These are phyloP conservation scores for Starmera amethionina DNA, from an alignment of 805 yeast genomes.

Conservation along the genomic window DNA sequence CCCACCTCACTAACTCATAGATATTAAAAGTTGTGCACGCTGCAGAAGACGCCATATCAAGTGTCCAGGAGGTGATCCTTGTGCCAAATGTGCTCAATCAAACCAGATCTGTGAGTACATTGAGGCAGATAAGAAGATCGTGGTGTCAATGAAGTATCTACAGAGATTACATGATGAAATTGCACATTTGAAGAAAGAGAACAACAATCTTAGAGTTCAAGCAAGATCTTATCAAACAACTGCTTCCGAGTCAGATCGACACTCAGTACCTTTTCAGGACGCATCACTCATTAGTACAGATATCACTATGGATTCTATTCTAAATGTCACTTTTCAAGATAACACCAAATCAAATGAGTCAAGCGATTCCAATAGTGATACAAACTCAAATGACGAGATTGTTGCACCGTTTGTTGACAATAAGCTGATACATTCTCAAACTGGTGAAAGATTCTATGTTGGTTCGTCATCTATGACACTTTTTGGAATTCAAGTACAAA, in stretches of 20 bases:
- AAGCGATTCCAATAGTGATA: not conserved
- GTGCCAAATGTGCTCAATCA: slow-evolving; percentile 49
- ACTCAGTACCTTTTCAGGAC: slow-evolving; percentile 4
- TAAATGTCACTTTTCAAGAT: slow-evolving; percentile 1
- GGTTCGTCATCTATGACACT: slow-evolving; percentile 80
- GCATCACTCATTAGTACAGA: not conserved
- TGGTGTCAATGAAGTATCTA: slow-evolving; percentile 62
- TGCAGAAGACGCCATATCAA: slow-evolving; percentile 66
- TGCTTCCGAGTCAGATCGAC: slow-evolving; percentile 9
- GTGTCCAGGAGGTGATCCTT: slow-evolving; percentile 74
- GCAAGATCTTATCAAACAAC: slow-evolving; percentile 18
- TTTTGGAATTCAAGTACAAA: slow-evolving; percentile 69
- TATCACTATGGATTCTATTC: not conserved
- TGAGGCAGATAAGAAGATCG: slow-evolving; percentile 64
- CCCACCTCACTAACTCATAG: too few relatives aligned
- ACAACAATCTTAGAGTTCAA: slow-evolving; percentile 40
- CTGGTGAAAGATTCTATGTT: slow-evolving; percentile 67
- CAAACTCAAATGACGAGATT: slow-evolving; percentile 32
- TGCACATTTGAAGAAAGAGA: slow-evolving; percentile 54
- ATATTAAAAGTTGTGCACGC: slow-evolving; percentile 39
- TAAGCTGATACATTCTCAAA: slow-evolving; percentile 59
- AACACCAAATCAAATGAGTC: not conserved
- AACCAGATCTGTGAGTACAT: slow-evolving; percentile 56
- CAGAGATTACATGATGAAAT: slow-evolving; percentile 60
- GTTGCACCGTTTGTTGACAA: slow-evolving; percentile 65